Evolutionary conservation across 1,284 basidiomycete species (phyloP).

Genomic region (Rhodotorula sp.): DNA sequence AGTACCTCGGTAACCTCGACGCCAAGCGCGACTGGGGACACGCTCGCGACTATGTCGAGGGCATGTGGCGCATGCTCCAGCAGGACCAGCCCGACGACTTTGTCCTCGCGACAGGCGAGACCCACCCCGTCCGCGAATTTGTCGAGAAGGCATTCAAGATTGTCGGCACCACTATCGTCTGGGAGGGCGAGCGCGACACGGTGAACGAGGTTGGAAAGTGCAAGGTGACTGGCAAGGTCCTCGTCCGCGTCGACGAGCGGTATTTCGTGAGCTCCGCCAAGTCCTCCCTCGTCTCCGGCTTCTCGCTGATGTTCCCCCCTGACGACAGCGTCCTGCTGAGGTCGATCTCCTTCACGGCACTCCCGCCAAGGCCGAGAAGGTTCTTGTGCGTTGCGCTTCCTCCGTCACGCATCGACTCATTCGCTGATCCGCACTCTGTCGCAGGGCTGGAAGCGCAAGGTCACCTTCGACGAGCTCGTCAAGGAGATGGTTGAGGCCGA

Average conservation of each 20-base stretch:
- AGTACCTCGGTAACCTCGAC: slow-evolving; percentile 83
- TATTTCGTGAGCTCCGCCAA: slow-evolving; percentile 64
- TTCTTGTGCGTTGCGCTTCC: slow-evolving; percentile 54
- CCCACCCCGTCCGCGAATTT: slow-evolving; percentile 83
- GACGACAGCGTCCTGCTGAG: slow-evolving; percentile 62
- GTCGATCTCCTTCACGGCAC: slow-evolving; percentile 82
- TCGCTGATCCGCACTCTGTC: not conserved
- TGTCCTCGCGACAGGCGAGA: slow-evolving; percentile 88
- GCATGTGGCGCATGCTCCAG: slow-evolving; percentile 93
- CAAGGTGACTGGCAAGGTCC: slow-evolving; percentile 60
- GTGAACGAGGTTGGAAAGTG: slow-evolving; percentile 73
- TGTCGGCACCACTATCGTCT: slow-evolving; percentile 64
- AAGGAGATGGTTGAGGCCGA: slow-evolving; percentile 84
- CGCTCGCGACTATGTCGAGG: slow-evolving; percentile 54
- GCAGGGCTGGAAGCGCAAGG: slow-evolving; percentile 71
- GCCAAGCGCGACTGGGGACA: slow-evolving; percentile 93
- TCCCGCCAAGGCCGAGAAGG: slow-evolving; percentile 76
- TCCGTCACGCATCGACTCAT: too few relatives aligned
- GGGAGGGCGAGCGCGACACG: slow-evolving; percentile 63
- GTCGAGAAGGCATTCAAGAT: slow-evolving; percentile 76
- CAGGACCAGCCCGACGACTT: slow-evolving; percentile 76
- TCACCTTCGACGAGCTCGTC: slow-evolving; percentile 74
- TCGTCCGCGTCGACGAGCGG: slow-evolving; percentile 74
- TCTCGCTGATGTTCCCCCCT: not conserved
- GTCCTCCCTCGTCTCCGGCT: too few relatives aligned